A percentile compares a stretch with the other conserved stretches of the same genome.
These are phyloP conservation scores for Fistulinella cinereoalba DNA, from an alignment of 1,284 basidiomycete genomes.

Conservation along the genomic window DNA sequence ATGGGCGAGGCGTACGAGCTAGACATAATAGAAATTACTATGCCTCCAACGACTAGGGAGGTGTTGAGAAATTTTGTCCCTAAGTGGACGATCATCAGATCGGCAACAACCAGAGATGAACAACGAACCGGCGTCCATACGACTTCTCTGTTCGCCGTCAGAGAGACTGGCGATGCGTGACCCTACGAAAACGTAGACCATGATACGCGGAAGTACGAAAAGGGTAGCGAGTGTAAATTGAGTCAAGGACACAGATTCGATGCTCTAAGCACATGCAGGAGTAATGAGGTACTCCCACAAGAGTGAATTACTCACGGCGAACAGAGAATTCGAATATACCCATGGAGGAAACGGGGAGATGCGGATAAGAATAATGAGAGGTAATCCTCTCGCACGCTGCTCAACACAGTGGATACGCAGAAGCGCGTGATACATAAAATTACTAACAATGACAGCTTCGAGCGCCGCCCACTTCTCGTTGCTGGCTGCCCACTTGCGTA, in stretches of 20 bases:
- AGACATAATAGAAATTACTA: constrained; percentile 53
- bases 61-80: constrained; percentile 66
- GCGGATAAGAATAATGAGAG: constrained; percentile 77
- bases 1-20: constrained; percentile 54
- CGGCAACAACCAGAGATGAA: too few species aligned
- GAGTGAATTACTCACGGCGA: constrained; percentile 55
- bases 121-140: constrained; percentile 58
- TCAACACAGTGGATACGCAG: constrained; percentile 5
- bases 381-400: constrained; percentile 67
- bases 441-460: constrained; percentile 68
- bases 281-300: constrained; percentile 2
- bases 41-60: constrained; percentile 54
- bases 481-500: constrained; percentile 56
- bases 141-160: constrained; percentile 67
- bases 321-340: constrained; percentile 77
- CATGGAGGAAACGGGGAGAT: constrained; percentile 80
- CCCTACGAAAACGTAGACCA: constrained; percentile 75
- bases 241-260: constrained; percentile 66
- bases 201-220: constrained; percentile 66
- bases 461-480: constrained; percentile 77
- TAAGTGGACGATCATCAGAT: constrained; percentile 25
- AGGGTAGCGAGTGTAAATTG: constrained; percentile 75
- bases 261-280: constrained; percentile 47
- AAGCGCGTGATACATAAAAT: constrained; percentile 6
- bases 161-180: constrained; percentile 71